Evolutionary conservation across 169 alveolate genomes (phyloP).

Genomic region (Cryptosporidium viatorum): DNA sequence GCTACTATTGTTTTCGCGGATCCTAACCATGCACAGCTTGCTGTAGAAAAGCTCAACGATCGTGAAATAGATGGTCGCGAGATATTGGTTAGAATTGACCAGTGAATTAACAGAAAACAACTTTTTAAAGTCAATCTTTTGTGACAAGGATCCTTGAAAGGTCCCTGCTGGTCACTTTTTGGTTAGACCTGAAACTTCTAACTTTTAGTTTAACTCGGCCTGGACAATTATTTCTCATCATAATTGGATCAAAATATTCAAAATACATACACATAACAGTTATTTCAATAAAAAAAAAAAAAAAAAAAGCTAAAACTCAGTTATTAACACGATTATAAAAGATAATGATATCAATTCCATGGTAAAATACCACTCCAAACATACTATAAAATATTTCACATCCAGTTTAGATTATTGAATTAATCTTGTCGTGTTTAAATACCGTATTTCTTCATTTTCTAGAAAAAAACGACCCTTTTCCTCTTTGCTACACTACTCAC

Average conservation of each 20-base stretch:
- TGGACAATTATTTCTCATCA: not conserved
- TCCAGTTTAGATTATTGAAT: slow-evolving; percentile 32
- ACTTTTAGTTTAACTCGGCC: not conserved
- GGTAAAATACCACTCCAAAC: not conserved
- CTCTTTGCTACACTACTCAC: not conserved
- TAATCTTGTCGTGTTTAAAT: slow-evolving; percentile 14
- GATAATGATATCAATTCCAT: not conserved
- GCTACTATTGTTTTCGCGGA: slow-evolving; percentile 66
- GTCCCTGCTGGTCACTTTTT: not conserved
- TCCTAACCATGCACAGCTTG: slow-evolving; percentile 66
- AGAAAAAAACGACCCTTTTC: not conserved
- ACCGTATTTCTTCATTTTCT: slow-evolving; percentile 19
- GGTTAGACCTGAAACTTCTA: not conserved
- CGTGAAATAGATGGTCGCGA: slow-evolving; percentile 75
- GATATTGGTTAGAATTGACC: slow-evolving; percentile 66
- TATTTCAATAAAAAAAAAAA: not conserved
- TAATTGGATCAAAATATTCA: not conserved
- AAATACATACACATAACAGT: not conserved
- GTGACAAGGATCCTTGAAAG: slow-evolving; percentile 15
- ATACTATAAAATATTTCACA: slow-evolving; percentile 2
- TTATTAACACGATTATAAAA: not conserved
- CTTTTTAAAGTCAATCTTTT: not conserved
- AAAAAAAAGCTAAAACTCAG: not conserved
- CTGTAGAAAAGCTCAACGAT: slow-evolving; percentile 68
- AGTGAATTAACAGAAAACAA: not conserved